Base-by-base conservation (phyloP, 495 filamentous ascomycete genomes). In the Lichina pygmaea region DNA sequence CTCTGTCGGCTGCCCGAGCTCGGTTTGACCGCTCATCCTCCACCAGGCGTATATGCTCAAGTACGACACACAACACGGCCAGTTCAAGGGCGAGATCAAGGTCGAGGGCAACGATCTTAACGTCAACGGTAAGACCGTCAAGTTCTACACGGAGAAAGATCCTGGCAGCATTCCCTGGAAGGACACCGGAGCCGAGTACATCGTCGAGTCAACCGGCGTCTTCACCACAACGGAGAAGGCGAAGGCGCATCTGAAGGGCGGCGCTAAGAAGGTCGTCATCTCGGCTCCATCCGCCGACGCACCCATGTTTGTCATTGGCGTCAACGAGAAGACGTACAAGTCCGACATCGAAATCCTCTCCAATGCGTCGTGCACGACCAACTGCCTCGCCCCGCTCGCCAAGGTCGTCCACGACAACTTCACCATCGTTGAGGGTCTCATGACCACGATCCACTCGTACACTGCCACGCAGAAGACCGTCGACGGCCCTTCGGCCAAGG, bases 391-490 rank as follows among this genome's bases (percentile, higher is more conserved):
- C 64, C 89, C 89, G 58, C 78, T 97, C 52, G 89, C 91, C 67
- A 97, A 97, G 78, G 83, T 97, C 56, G 70, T 97, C 68, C 66
- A 97, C 74, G 89, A 97, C 71, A 85, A 95, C 58, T 97, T 75
- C 72, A 76, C 69, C 63, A 84, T 97, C 65, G 66, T 95, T 61
- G 89, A 97, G 73, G 89, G 91, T 71, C 78, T 97, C 53, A 97
- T 97, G 89, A 97, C 89, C 64, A 97, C 89, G 50, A 73, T 95
- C 64, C 89, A 97, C 78, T 93, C 89, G 57, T 95, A 95, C 81
- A 97, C 89, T 54, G 91, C 89, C 56, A 97, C 89, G 61, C 89
- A 97, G 72, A 95, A 95, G 80, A 93, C 86, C 51, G 89, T 97
- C 55, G 89, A 97, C 57, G 91, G 85, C 57, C 89, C 89, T 53